A percentile compares a stretch with the other conserved stretches of the same genome.
Evolutionary conservation across 1,284 basidiomycete genomes (phyloP).

Genomic region (Trametes polyzona): DNA sequence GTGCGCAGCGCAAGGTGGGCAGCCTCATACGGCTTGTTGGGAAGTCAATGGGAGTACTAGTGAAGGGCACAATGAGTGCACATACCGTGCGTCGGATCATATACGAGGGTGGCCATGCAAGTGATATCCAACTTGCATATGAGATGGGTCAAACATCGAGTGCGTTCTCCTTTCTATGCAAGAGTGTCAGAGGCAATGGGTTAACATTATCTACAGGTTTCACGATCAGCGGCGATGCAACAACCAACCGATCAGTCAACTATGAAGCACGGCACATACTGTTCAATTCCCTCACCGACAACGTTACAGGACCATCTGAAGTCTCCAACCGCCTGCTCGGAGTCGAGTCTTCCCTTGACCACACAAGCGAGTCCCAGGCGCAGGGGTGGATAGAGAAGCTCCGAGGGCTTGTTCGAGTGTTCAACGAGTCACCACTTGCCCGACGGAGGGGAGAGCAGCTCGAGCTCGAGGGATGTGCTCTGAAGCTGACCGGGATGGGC

Average conservation of each 20-base stretch:
- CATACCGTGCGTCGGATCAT: not conserved
- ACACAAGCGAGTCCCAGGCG: conserved; percentile 32
- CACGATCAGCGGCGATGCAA: conserved; percentile 30
- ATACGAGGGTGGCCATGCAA: not conserved
- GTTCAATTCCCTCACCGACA: no score
- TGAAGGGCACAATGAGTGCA: not conserved
- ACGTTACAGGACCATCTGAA: not conserved
- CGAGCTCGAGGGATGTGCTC: not conserved
- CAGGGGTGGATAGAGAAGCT: conserved; percentile 28
- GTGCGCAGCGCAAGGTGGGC: not conserved
- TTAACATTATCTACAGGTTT: no score
- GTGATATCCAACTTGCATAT: not conserved
- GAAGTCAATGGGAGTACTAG: not conserved
- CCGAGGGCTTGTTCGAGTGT: conserved; percentile 12
- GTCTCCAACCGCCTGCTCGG: conserved; percentile 21
- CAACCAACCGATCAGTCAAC: conserved; percentile 25
- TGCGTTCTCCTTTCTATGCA: not conserved
- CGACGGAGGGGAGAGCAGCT: not conserved
- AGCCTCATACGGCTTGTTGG: not conserved
- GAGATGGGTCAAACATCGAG: not conserved
- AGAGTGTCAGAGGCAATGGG: no score
- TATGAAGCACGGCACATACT: conserved; percentile 21
- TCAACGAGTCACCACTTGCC: conserved; percentile 1
- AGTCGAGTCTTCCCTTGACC: conserved; percentile 25
- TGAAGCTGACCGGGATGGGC: conserved; percentile 20